Evolutionary conservation across 2,329 filamentous ascomycete species (phyloP), one percentile per base, ranked within the genome.

Genomic region (Annulohypoxylon truncatum): DNA sequence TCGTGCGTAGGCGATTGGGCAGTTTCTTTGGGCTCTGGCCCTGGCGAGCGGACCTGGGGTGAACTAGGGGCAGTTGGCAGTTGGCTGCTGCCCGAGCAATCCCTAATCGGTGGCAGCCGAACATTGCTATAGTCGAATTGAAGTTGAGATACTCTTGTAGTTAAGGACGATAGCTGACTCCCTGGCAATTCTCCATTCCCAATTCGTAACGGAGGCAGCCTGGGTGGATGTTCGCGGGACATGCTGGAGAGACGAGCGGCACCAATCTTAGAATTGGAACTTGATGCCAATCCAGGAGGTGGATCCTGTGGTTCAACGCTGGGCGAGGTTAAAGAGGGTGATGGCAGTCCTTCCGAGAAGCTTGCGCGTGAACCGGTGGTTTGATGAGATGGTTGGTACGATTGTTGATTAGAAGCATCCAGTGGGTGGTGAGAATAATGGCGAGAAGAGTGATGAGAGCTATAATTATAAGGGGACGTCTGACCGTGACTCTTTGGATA

Each of bases 201-300:
- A n/a, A 66, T 61, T 28, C 72, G 69, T 35, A 77, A 47, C 5
- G 74, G 72, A 28, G 83, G 82, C n/a, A 85, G 74, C 59, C 82
- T 80, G 38, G 13, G 82, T 75, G 1, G 80, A 15, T 15, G 46
- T 5, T 79, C 9, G 78, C 73, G 7, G 79, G 77, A 59, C 24
- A 24, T 29, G 9, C 44, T 15, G 18, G 44, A 2, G 7, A 24
- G 7, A 29, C 4, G 79, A 12, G 89, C 90, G 28, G 84, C 84
- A 3, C 88, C 89, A 75, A 87, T 87, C 60, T 86, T 83, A 1
- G 89, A 90, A 67, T 86, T 85, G 26, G 82, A 82, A 76, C 96
- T 92, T 0, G 92, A 93, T 52, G 92, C 83, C 67, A 93, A 83
- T 1, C 90, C 92, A 5, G 90, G 90, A 3, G 89, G 87, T 28